phyloP scores from a whole-genome alignment of 495 filamentous ascomycete genomes.

The Mycothermus thermophilus region DNA sequence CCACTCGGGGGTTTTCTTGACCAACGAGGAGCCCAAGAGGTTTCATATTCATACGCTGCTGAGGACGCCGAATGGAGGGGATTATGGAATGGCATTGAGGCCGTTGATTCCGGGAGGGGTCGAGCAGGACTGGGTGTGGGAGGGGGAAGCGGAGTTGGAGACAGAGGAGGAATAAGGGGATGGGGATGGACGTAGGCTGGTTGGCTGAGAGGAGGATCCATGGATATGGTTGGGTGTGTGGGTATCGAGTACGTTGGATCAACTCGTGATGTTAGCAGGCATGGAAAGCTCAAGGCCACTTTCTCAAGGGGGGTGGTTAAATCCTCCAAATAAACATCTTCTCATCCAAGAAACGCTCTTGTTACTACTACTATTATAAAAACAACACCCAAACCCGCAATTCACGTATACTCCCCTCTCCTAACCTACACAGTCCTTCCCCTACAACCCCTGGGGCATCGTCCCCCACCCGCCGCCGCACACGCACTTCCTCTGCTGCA shows the following conservation, averaged over 20 bases:
- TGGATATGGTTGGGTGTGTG: no score
- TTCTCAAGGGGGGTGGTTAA: no score
- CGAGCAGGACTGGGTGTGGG: slow-evolving; percentile 31
- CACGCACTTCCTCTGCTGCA: slow-evolving; percentile 38
- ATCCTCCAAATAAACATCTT: no score
- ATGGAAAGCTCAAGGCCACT: no score
- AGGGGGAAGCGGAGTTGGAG: slow-evolving; percentile 8
- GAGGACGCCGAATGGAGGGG: slow-evolving; percentile 57
- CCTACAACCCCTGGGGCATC: slow-evolving; percentile 13
- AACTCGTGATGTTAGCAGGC: no score
- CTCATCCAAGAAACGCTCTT: no score
- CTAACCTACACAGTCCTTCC: neutral
- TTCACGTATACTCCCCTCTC: neutral
- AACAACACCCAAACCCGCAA: neutral
- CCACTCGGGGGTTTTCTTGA: slow-evolving; percentile 65
- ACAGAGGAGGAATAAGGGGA: neutral
- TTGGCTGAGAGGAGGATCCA: no score
- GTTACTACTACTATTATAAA: no score
- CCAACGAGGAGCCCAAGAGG: slow-evolving; percentile 56
- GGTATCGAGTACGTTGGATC: no score
- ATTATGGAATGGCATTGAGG: slow-evolving; percentile 47
- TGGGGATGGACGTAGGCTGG: no score
- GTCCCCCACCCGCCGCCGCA: slow-evolving; percentile 39
- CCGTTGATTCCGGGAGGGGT: slow-evolving; percentile 13
- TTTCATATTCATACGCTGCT: slow-evolving; percentile 65